Percentiles rank a stretch among this genome's conserved stretches.
phyloP scores from a whole-genome alignment of 352 stramenopile species.

The Peronospora farinosa region DNA sequence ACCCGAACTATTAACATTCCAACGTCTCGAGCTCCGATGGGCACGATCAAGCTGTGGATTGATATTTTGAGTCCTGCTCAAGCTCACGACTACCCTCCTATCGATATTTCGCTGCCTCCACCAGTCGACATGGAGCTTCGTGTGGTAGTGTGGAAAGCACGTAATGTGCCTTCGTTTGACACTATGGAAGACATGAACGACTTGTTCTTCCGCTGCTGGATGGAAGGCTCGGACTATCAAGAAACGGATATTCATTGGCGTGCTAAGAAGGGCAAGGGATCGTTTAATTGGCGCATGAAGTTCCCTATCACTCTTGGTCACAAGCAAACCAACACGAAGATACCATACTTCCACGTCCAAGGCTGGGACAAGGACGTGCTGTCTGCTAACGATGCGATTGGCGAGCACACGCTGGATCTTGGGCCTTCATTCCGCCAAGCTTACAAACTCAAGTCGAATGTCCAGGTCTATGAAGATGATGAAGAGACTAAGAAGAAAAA shows the following conservation, averaged over 20 bases:
- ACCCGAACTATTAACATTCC: slow-evolving; percentile 81
- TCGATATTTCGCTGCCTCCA: slow-evolving; percentile 82
- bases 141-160: slow-evolving; percentile 89
- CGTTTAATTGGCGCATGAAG: slow-evolving; percentile 94
- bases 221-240: slow-evolving; percentile 74
- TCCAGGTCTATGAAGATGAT: slow-evolving; percentile 84
- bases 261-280: slow-evolving; percentile 89
- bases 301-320: slow-evolving; percentile 86
- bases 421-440: slow-evolving; percentile 62
- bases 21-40: slow-evolving; percentile 79
- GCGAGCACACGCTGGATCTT: slow-evolving; percentile 78
- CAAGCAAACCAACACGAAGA: slow-evolving; percentile 85
- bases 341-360: slow-evolving; percentile 90
- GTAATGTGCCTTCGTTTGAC: slow-evolving; percentile 84
- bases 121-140: slow-evolving; percentile 87
- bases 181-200: slow-evolving; percentile 89
- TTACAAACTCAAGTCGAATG: slow-evolving; percentile 65
- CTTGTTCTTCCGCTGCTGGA: slow-evolving; percentile 88
- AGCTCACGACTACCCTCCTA: slow-evolving; percentile 66
- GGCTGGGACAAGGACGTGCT: slow-evolving; percentile 93
- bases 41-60: slow-evolving; percentile 83
- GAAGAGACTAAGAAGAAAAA: slow-evolving; percentile 69
- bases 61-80: slow-evolving; percentile 85
- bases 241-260: slow-evolving; percentile 93
- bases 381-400: slow-evolving; percentile 89